A percentile compares a stretch with the other conserved stretches of the same genome.
These are phyloP conservation scores for Grigorovia transvaalensis DNA, from an alignment of 805 yeast species.

Conservation along the genomic window DNA sequence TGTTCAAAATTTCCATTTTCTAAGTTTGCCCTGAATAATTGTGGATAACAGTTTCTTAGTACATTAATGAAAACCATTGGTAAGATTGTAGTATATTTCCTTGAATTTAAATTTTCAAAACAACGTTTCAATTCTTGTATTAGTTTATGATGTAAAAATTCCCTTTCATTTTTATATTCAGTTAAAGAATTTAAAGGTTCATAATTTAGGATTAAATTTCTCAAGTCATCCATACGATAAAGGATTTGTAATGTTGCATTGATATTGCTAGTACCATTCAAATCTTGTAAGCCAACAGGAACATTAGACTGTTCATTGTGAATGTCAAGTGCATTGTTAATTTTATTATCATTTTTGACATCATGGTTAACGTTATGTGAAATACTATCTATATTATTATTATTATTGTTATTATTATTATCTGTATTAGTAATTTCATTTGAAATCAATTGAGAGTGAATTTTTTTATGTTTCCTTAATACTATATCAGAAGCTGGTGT, in stretches of 20 bases:
- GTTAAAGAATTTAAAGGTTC: constrained; percentile 27
- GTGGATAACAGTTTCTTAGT: constrained; percentile 64
- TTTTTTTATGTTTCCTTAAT: neutral
- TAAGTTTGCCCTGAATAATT: constrained; percentile 68
- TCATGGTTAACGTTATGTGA: neutral
- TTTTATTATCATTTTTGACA: neutral
- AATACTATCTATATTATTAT: neutral
- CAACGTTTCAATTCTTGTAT: constrained; percentile 40
- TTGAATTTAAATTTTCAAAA: constrained; percentile 32
- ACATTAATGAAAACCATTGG: constrained; percentile 59
- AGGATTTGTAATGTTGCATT: constrained; percentile 83
- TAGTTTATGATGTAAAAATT: constrained; percentile 27
- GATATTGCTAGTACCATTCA: constrained; percentile 91
- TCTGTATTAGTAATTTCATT: neutral
- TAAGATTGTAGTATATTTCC: constrained; percentile 36
- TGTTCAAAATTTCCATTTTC: constrained; percentile 63
- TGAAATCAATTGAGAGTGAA: neutral
- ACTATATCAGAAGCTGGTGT: constrained; percentile 54
- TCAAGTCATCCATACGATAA: constrained; percentile 63
- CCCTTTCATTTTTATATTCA: constrained; percentile 11
- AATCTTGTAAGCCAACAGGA: constrained; percentile 86
- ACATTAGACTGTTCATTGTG: constrained; percentile 12
- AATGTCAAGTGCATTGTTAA: neutral
- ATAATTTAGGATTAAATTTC: constrained; percentile 50
- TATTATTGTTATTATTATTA: neutral